Evolutionary conservation across 2,329 filamentous ascomycete species (phyloP).

Genomic region (Trichophyton rubrum): DNA sequence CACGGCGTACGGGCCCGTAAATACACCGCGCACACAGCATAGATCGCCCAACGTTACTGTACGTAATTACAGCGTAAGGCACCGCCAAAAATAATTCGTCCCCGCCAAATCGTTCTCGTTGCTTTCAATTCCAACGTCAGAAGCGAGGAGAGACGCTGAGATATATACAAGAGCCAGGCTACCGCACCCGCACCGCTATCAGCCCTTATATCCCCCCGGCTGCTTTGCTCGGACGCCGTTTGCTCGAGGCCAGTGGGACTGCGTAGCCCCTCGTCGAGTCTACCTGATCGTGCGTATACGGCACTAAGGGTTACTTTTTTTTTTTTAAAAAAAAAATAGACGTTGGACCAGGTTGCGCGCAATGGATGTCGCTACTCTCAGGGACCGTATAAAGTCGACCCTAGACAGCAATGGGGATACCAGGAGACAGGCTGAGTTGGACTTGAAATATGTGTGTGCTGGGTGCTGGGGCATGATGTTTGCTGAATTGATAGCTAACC

Average conservation of each 20-base stretch:
- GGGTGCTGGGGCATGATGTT: background rate
- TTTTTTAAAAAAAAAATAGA: background rate
- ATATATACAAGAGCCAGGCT: background rate
- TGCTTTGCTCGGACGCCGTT: background rate
- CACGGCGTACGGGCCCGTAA: background rate
- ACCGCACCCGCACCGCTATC: background rate
- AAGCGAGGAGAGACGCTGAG: background rate
- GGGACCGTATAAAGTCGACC: constrained; percentile 52
- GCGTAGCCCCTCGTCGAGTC: background rate
- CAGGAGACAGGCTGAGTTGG: constrained; percentile 50
- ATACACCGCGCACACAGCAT: background rate
- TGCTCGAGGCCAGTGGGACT: background rate
- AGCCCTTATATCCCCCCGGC: background rate
- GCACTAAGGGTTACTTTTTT: constrained; percentile 5
- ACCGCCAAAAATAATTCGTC: constrained; percentile 6
- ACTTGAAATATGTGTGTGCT: constrained; percentile 49
- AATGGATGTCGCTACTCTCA: constrained; percentile 50
- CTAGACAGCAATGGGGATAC: constrained; percentile 50
- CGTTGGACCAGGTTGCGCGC: constrained; percentile 17
- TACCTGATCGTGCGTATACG: constrained; percentile 1
- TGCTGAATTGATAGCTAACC: background rate
- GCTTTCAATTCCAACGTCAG: background rate
- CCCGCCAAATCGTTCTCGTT: constrained; percentile 3
- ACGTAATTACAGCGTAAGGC: background rate
- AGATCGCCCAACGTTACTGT: constrained; percentile 1